Evolutionary conservation across 768 basidiomycete genomes (phyloP).

Genomic region (Russula earlei): DNA sequence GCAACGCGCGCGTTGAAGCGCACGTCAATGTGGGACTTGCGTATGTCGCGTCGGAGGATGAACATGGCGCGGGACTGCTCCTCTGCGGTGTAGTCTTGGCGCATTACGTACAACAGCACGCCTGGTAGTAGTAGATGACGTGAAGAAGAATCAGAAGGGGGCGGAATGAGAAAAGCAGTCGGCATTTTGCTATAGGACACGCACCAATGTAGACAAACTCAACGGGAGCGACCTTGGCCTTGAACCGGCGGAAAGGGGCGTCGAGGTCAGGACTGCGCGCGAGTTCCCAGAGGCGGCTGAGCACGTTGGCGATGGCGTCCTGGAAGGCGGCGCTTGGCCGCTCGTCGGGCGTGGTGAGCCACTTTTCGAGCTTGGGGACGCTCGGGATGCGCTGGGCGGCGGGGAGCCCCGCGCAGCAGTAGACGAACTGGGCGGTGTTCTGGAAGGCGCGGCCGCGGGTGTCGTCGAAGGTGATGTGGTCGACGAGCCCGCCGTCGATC

Average conservation of each 20-base stretch:
- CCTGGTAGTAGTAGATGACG: constrained; percentile 32
- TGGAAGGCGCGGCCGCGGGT: constrained; percentile 69
- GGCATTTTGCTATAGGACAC: no score
- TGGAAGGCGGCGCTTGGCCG: constrained; percentile 42
- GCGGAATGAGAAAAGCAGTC: no score
- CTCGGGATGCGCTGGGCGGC: constrained; percentile 32
- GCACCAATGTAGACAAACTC: constrained; percentile 77
- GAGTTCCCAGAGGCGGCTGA: constrained; percentile 45
- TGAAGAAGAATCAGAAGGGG: no score
- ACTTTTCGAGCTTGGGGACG: constrained; percentile 44
- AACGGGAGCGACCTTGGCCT: constrained; percentile 56
- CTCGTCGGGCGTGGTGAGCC: constrained; percentile 26
- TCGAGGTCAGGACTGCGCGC: constrained; percentile 31
- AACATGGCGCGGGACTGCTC: constrained; percentile 47
- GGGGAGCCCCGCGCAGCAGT: constrained; percentile 49
- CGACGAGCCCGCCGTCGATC: constrained; percentile 48
- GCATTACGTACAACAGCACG: constrained; percentile 52
- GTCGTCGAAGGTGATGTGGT: constrained; percentile 51
- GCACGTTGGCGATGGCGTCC: constrained; percentile 39
- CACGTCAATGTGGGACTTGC: constrained; percentile 50
- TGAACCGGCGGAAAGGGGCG: constrained; percentile 29
- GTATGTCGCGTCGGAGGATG: constrained; percentile 46
- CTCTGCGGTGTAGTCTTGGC: constrained; percentile 29
- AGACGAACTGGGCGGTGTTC: constrained; percentile 59
- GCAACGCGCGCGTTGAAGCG: constrained; percentile 51